These are phyloP conservation scores for Acacia crassicarpa DNA, from an alignment of 306 rosid species.

Conservation along the genomic window DNA sequence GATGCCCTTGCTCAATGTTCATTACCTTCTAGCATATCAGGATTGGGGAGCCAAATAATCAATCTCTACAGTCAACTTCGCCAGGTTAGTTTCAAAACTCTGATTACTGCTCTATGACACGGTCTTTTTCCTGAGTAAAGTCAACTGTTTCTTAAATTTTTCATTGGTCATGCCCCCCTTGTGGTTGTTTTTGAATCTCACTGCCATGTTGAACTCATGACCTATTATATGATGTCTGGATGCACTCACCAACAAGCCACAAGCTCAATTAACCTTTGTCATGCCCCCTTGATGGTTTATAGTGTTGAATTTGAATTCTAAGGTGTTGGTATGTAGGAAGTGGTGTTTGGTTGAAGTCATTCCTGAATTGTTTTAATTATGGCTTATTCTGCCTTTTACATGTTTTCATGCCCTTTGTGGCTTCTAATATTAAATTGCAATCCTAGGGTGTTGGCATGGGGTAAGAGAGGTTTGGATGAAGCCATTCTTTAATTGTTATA, in stretches of 20 bases:
- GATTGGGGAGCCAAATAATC: constrained; percentile 69
- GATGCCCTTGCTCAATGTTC: constrained; percentile 40
- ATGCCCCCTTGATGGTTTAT: constrained; percentile 17
- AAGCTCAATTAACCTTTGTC: not conserved
- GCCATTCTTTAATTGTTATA: not conserved
- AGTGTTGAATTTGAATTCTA: not conserved
- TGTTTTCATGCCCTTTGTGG: constrained; percentile 20
- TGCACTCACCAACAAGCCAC: not conserved
- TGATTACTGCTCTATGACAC: constrained; percentile 23
- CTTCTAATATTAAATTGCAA: constrained; percentile 3
- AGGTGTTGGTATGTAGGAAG: constrained; percentile 11
- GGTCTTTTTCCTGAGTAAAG: not conserved
- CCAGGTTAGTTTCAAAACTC: constrained; percentile 63
- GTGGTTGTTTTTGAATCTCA: not conserved
- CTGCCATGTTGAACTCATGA: not conserved
- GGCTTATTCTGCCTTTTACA: constrained; percentile 6
- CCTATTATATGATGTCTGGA: not conserved
- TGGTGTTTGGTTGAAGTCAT: constrained; percentile 11
- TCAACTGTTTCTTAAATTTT: constrained; percentile 20
- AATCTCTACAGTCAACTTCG: constrained; percentile 82
- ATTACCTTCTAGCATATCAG: constrained; percentile 45
- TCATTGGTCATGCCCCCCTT: constrained; percentile 3
- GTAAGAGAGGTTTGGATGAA: constrained; percentile 11
- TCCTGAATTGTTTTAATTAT: not conserved
- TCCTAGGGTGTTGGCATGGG: constrained; percentile 3